Conservation (phyloP, 2,329 filamentous ascomycete species). For the Berkeleyomyces rouxiae region DNA sequence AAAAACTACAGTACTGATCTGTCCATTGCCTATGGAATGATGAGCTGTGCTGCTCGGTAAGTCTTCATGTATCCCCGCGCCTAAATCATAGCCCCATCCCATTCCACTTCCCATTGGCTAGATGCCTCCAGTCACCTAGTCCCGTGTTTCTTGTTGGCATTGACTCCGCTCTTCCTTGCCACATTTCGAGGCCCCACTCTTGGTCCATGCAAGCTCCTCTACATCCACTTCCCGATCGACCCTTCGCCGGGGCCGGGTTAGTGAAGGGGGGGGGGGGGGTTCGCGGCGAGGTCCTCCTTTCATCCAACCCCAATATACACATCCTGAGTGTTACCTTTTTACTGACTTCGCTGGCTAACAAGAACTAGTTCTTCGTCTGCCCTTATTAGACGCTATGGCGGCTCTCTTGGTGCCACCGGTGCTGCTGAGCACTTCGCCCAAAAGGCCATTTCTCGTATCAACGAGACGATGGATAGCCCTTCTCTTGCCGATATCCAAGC, state of each 20-base stretch:
- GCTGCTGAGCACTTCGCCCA: slow-evolving; percentile 42
- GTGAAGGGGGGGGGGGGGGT: background rate
- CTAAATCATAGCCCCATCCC: background rate
- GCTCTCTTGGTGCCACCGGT: slow-evolving; percentile 30
- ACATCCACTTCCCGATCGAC: background rate
- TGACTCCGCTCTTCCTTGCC: background rate
- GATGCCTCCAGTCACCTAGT: background rate
- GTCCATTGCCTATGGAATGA: slow-evolving; percentile 39
- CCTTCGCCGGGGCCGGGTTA: background rate
- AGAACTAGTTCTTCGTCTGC: slow-evolving; percentile 33
- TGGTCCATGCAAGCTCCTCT: slow-evolving; percentile 7
- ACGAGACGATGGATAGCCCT: slow-evolving; percentile 41
- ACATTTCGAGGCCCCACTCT: slow-evolving; percentile 2
- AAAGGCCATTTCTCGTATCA: slow-evolving; percentile 40
- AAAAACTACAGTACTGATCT: slow-evolving; percentile 39
- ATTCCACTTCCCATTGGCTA: background rate
- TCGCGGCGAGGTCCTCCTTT: background rate
- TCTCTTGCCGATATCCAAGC: slow-evolving; percentile 45
- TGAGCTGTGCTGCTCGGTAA: slow-evolving; percentile 42
- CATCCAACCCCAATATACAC: background rate
- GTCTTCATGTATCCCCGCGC: slow-evolving; percentile 17
- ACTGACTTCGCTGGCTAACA: background rate
- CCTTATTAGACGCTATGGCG: slow-evolving; percentile 42
- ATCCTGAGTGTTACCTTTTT: background rate
- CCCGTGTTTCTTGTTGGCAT: background rate